These are phyloP conservation scores for Picea glauca DNA, from an alignment of 75 land plant genomes.

Conservation along the genomic window DNA sequence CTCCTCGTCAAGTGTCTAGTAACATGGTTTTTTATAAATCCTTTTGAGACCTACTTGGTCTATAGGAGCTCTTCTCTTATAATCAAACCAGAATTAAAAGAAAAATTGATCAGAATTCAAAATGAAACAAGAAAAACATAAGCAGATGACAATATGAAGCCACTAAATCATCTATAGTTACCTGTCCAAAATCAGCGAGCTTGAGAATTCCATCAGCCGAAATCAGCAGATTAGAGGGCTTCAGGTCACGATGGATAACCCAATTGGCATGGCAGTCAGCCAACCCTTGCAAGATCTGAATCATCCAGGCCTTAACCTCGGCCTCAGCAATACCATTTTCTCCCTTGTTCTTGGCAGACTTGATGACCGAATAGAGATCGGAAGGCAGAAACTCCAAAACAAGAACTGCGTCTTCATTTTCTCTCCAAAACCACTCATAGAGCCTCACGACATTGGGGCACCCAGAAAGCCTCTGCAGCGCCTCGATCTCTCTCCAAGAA, in stretches of 20 bases:
- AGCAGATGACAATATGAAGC: not conserved
- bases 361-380: slow-evolving; percentile 57
- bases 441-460: slow-evolving; percentile 64
- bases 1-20: no score
- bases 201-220: slow-evolving; percentile 75
- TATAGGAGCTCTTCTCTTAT: no score
- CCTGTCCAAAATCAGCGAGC: slow-evolving; percentile 95
- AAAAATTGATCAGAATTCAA: no score
- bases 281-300: slow-evolving; percentile 73
- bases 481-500: slow-evolving; percentile 73
- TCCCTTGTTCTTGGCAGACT: slow-evolving; percentile 29
- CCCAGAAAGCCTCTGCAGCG: slow-evolving; percentile 40
- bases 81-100: no score
- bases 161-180: slow-evolving; percentile 8
- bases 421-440: slow-evolving; percentile 63
- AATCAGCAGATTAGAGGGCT: slow-evolving; percentile 81
- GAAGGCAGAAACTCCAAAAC: slow-evolving; percentile 75
- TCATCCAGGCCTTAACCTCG: slow-evolving; percentile 82
- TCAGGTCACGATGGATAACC: slow-evolving; percentile 83
- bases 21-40: no score
- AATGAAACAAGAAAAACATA: no score
- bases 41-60: no score
- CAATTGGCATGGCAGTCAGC: slow-evolving; percentile 67
- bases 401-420: slow-evolving; percentile 56
- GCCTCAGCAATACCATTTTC: slow-evolving; percentile 26